Evolutionary conservation across 805 yeast species (phyloP).

Genomic region (Candida boidinii): DNA sequence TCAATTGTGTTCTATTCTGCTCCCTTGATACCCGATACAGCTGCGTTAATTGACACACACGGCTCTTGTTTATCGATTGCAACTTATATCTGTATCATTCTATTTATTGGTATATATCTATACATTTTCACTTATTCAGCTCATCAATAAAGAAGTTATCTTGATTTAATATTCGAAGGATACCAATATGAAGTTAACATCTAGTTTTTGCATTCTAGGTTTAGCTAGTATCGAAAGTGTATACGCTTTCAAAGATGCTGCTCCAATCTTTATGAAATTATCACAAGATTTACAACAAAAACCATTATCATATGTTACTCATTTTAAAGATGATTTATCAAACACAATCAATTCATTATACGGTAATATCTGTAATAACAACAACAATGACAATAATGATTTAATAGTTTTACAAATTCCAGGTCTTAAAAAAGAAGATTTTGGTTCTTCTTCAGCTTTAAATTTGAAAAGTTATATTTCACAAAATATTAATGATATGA

Average conservation of each 20-base stretch:
- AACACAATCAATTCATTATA: too few relatives aligned
- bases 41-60: too few relatives aligned
- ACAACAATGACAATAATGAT: background rate
- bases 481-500: background rate
- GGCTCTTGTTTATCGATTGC: too few relatives aligned
- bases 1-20: too few relatives aligned
- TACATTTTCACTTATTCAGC: too few relatives aligned
- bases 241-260: constrained; percentile 1
- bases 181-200: background rate
- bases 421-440: constrained; percentile 7
- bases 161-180: too few relatives aligned
- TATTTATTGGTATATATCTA: too few relatives aligned
- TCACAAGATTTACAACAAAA: background rate
- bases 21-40: too few relatives aligned
- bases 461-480: background rate
- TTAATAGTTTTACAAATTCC: constrained; percentile 7
- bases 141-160: too few relatives aligned
- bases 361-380: background rate
- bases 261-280: background rate
- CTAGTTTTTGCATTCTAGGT: background rate
- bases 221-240: background rate
- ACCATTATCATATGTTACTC: too few relatives aligned
- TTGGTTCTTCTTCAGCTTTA: constrained; percentile 1
- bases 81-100: too few relatives aligned
- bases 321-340: too few relatives aligned